These are phyloP conservation scores for Aspergillus sp. DNA, from an alignment of 2,329 filamentous ascomycete species.

Conservation along the genomic window DNA sequence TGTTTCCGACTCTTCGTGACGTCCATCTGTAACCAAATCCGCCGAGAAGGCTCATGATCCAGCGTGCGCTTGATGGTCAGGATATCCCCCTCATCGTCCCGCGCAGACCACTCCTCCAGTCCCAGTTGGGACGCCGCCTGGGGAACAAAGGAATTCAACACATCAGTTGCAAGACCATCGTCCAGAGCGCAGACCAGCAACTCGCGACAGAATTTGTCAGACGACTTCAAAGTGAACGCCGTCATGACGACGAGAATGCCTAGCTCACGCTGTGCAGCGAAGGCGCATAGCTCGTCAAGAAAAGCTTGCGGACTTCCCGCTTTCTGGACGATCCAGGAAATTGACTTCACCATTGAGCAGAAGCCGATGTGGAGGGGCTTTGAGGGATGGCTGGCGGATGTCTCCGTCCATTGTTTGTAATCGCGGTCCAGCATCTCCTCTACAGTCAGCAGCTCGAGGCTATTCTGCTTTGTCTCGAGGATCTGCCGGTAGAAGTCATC, in stretches of 20 bases:
- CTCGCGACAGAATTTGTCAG: conserved; percentile 49
- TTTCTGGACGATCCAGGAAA: conserved; percentile 54
- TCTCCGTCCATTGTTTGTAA: conserved; percentile 61
- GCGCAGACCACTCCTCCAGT: conserved; percentile 30
- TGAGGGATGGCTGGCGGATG: conserved; percentile 22
- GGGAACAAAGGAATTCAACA: conserved; percentile 46
- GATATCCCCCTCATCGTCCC: conserved; percentile 20
- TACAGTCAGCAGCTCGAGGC: conserved; percentile 50
- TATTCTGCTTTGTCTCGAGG: conserved; percentile 53
- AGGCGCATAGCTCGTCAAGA: conserved; percentile 41
- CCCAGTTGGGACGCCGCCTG: conserved; percentile 44
- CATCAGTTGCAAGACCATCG: conserved; percentile 28
- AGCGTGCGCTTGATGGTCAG: conserved; percentile 16
- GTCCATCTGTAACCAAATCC: conserved; percentile 56
- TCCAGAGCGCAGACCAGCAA: conserved; percentile 50
- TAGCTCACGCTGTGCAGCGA: conserved; percentile 46
- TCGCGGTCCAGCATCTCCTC: conserved; percentile 60
- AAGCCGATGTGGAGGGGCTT: conserved; percentile 51
- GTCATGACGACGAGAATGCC: conserved; percentile 61
- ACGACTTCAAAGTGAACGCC: conserved; percentile 44
- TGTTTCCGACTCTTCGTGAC: conserved; percentile 61
- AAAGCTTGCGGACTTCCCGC: conserved; percentile 37
- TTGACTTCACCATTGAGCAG: conserved; percentile 56
- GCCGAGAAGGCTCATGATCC: conserved; percentile 35
- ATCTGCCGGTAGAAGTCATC: conserved; percentile 52